These are phyloP conservation scores for Fusarium mundagurra DNA, from an alignment of 2,329 filamentous ascomycete species.

Conservation along the genomic window DNA sequence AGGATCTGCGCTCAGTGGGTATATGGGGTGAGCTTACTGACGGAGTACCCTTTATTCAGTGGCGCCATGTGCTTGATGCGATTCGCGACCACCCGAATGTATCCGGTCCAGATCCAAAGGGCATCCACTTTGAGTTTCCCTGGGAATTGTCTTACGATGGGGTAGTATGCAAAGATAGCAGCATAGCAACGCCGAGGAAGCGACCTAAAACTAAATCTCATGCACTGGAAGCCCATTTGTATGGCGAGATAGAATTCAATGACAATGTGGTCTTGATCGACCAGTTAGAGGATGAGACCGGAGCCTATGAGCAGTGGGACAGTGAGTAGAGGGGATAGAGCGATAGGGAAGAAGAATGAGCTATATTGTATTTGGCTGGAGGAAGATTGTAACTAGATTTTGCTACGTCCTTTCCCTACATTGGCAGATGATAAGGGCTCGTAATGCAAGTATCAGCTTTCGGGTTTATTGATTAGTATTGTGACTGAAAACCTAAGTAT, in stretches of 20 bases:
- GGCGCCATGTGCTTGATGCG: neutral
- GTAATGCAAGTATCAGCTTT: too few relatives aligned
- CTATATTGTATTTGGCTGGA: too few relatives aligned
- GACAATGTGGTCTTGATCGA: too few relatives aligned
- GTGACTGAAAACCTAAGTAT: too few relatives aligned
- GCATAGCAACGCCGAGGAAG: neutral
- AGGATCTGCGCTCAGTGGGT: neutral
- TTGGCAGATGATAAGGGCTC: too few relatives aligned
- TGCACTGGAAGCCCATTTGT: neutral
- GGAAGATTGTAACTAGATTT: too few relatives aligned
- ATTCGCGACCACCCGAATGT: neutral
- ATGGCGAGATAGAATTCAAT: neutral
- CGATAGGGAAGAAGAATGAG: too few relatives aligned
- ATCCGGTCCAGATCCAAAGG: neutral
- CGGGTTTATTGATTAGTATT: too few relatives aligned
- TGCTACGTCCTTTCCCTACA: too few relatives aligned
- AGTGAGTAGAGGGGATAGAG: too few relatives aligned
- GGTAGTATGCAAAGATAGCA: neutral
- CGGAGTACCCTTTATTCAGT: neutral
- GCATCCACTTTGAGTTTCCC: neutral
- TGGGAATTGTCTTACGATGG: fast-evolving
- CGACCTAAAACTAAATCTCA: fast-evolving
- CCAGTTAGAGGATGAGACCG: too few relatives aligned
- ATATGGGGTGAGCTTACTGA: neutral
- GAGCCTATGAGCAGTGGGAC: too few relatives aligned